Evolutionary conservation across 805 yeast genomes (phyloP), one percentile per base, ranked within the genome.

Genomic region (Candida ponderosae): DNA sequence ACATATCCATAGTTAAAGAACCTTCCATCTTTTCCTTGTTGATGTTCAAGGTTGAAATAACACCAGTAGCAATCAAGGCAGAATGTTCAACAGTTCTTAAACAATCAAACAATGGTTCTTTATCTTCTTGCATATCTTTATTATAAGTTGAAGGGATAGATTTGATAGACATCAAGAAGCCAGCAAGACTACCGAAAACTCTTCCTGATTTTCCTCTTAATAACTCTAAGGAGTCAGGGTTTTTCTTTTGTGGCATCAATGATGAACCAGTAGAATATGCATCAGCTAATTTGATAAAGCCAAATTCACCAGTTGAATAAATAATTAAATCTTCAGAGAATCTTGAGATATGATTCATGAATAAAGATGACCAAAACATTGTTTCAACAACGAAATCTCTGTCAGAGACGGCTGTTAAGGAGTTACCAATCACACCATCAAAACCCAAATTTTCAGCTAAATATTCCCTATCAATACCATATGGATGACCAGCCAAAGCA

Each of bases 201-300:
- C 99, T 81, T 38, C 99, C 99, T 10, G 94, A 80, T 65, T 93
- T 93, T 41, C 99, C 99, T 63, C 99, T 77, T 56, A 94, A 72
- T 44, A 93, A 72, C 66, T 93, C 99, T 48, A 93, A 70, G 21
- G 96, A 85, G 61, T 93, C 99, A 4, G 98, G 96, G 66, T 93
- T 93, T 65, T 93, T 93, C 79, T 93, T 93, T 65, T 93, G 98
- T 18, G 99, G 99, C 99, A 93, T 93, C 57, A 93, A 72, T 20
- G 96, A 87, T 6, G 97, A 87, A 13, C 99, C 99, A 8, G 99
- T 93, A 1, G 98, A 93, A 64, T 93, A 93, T 19, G 98, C 97
- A 59, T 93, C 99, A 11, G 96, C 94, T 36, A 89, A 74, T 59
- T 85, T 79, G 44, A 93, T 71, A 58, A 94, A 93, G 4, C 96